Conservation (phyloP, 192 early-diverging fungal genomes). For the Coemansia sp. region DNA sequence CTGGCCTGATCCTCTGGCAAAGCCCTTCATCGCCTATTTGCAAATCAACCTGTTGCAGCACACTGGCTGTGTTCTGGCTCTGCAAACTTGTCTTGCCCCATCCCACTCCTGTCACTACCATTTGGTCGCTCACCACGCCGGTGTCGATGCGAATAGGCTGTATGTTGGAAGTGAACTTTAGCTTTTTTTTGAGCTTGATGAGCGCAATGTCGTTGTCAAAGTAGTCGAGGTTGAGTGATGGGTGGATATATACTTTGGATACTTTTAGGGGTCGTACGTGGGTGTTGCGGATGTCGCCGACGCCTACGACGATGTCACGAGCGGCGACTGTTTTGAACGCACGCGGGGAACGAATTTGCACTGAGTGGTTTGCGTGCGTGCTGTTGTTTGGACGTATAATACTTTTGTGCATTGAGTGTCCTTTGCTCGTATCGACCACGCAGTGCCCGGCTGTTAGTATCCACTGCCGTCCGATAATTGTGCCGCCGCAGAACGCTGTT, state of each 20-base stretch:
- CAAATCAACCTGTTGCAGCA: constrained; percentile 36
- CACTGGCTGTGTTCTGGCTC: constrained; percentile 17
- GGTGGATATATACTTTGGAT: constrained; percentile 34
- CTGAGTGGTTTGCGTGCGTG: neutral
- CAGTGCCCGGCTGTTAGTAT: constrained; percentile 56
- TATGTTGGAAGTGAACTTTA: constrained; percentile 21
- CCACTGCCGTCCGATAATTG: constrained; percentile 39
- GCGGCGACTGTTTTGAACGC: constrained; percentile 10
- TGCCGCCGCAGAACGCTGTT: constrained; percentile 47
- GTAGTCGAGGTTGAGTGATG: constrained; percentile 38
- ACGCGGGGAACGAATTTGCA: neutral
- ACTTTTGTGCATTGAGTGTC: constrained; percentile 13
- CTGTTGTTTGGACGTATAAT: neutral
- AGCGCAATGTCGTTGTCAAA: constrained; percentile 55
- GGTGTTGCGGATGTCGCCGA: constrained; percentile 27
- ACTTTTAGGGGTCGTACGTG: constrained; percentile 11
- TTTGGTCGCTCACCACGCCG: constrained; percentile 13
- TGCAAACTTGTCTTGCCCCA: constrained; percentile 47
- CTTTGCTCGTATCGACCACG: constrained; percentile 26
- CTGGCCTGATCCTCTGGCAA: constrained; percentile 19
- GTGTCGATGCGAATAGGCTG: constrained; percentile 49
- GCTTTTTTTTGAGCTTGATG: constrained; percentile 42
- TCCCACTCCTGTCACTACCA: constrained; percentile 41
- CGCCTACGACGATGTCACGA: constrained; percentile 30
- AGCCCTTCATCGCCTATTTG: constrained; percentile 23